Base-by-base conservation (phyloP, 106 monocot genomes). In the Hemerocallis citrina region DNA sequence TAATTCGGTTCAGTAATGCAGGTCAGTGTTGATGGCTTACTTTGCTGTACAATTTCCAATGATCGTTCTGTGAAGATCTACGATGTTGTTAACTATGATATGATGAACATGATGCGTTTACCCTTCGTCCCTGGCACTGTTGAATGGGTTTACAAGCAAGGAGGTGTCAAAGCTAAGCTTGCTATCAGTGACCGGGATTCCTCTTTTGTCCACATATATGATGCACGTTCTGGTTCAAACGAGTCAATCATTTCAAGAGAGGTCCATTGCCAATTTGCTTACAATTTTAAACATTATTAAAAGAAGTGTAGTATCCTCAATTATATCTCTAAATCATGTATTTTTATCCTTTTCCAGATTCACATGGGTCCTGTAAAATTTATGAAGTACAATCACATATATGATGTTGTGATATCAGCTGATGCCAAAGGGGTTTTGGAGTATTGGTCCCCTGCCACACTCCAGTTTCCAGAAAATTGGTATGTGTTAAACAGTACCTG, bases 51-150 rank as follows among this genome's bases (percentile, higher is more conserved):
- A 57, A 92, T 98, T n/a, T 91, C 96, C 14, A 77, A 68, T 31
- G 96, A 98, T 55, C 69, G 59, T 7, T 81, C 96, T 6, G 82
- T 98, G 36, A 98, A 98, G 71, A 86, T 98, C 59, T 98, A 92
- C 75, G 96, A 98, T 68, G 96, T 98, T 64, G 88, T 98, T 8
- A 98, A 98, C 73, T 98, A 82, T 71, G 96, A 98, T 50, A 98
- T 98, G 96, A 98, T 98, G 96, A 65, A 88, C 55, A 98, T 98
- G 96, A 68, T 98, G 79, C 81, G 87, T 11, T 71, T 92, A 19
- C 70, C 84, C 7, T 98, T 64, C 66, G 55, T 91, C 67, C 84
- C 96, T 51, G 91, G 96, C 4, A 48, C 81, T 1, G 72, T 80
- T 33, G 88, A 98, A 68, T 98, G 96, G 91, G 96, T 91, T 33